Evolutionary conservation across 2,329 filamentous ascomycete genomes (phyloP).

Genomic region (Hortaea werneckii): DNA sequence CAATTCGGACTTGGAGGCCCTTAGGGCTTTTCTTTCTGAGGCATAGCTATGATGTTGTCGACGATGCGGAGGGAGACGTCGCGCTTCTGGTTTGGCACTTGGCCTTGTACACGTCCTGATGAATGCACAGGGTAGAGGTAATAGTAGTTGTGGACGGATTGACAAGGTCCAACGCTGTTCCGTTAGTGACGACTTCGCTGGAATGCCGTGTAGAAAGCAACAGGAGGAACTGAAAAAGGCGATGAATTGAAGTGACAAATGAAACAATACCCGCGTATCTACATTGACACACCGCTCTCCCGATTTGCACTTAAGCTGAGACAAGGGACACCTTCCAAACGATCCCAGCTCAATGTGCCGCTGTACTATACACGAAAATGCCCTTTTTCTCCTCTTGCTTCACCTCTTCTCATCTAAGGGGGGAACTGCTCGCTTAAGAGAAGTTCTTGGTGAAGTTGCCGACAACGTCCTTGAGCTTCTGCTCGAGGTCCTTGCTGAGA

Average conservation of each 20-base stretch:
- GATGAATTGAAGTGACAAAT: not conserved
- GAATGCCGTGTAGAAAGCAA: too few species aligned
- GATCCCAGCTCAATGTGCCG: slow-evolving; percentile 1
- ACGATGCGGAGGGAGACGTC: too few species aligned
- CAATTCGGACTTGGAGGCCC: too few species aligned
- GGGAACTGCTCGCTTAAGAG: slow-evolving; percentile 29
- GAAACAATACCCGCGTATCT: slow-evolving; percentile 4
- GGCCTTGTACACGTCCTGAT: too few species aligned
- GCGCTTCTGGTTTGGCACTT: too few species aligned
- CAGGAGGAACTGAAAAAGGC: too few species aligned
- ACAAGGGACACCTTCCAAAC: not conserved
- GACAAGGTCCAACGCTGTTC: too few species aligned
- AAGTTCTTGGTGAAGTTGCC: slow-evolving; percentile 89
- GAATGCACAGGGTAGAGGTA: too few species aligned
- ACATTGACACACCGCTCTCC: slow-evolving; percentile 1
- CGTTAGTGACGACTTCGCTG: too few species aligned
- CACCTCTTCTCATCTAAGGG: not conserved
- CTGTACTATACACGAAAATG: slow-evolving; percentile 10
- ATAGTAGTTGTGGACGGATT: too few species aligned
- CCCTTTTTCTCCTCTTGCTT: not conserved
- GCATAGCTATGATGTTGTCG: too few species aligned
- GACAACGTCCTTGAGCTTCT: slow-evolving; percentile 68
- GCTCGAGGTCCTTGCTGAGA: slow-evolving; percentile 88
- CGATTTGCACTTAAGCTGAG: not conserved
- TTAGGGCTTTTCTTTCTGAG: too few species aligned